These are phyloP conservation scores for Cucurbita maxima DNA, from an alignment of 306 rosid species.

Conservation along the genomic window DNA sequence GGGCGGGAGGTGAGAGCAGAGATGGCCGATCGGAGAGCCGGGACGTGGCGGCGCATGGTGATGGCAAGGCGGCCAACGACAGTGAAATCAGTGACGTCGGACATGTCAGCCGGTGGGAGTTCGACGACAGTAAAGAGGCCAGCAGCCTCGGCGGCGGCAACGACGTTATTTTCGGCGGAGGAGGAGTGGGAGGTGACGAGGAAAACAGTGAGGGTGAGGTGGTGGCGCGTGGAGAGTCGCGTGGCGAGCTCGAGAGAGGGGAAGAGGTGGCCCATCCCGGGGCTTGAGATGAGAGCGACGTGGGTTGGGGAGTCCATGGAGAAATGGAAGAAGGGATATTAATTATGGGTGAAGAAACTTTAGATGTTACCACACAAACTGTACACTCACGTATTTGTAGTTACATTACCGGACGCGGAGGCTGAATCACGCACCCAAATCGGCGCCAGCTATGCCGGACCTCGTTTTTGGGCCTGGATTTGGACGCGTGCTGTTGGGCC, in stretches of 20 bases:
- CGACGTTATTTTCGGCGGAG: conserved; percentile 7
- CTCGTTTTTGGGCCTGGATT: no score
- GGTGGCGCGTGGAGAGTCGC: conserved; percentile 12
- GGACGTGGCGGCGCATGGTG: not conserved
- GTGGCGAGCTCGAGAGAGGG: conserved; percentile 15
- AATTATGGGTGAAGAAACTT: not conserved
- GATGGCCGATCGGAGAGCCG: not conserved
- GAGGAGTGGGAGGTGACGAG: not conserved
- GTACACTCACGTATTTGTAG: not conserved
- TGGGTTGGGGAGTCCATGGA: conserved; percentile 4
- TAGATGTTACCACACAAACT: not conserved
- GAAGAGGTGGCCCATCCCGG: conserved; percentile 19
- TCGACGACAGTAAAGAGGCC: not conserved
- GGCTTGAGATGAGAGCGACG: conserved; percentile 11
- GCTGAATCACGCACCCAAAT: no score
- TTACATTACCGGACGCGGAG: no score
- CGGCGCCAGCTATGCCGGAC: no score
- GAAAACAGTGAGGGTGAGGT: conserved; percentile 10
- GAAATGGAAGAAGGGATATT: not conserved
- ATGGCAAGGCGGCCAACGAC: not conserved
- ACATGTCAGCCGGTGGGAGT: conserved; percentile 9
- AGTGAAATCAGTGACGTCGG: not conserved
- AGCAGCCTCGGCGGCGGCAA: not conserved
- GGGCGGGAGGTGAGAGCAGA: not conserved
- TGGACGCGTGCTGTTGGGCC: no score